Evolutionary conservation across 768 basidiomycete species (phyloP).

Genomic region (Crassisporium funariophilum): DNA sequence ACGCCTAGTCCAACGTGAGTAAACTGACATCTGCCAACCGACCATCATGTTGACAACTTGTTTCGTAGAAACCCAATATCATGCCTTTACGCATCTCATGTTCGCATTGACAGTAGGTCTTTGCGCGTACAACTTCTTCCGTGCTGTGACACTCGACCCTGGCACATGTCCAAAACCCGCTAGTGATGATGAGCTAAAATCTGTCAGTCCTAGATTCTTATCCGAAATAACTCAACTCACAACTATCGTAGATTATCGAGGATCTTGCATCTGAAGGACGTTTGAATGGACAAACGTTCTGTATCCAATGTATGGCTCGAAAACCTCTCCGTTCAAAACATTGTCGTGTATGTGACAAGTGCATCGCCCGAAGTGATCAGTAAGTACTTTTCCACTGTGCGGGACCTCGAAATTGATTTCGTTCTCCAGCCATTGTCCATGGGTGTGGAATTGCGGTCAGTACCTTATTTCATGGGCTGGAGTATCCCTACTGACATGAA

Average conservation of each 20-base stretch:
- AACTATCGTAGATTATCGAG: constrained; percentile 72
- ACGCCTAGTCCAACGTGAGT: constrained; percentile 70
- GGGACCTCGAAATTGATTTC: constrained; percentile 6
- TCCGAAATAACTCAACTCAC: neutral
- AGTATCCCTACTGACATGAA: neutral
- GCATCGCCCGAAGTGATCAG: constrained; percentile 92
- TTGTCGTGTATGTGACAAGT: constrained; percentile 89
- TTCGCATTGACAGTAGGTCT: constrained; percentile 72
- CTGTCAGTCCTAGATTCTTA: constrained; percentile 50
- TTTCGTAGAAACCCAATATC: constrained; percentile 69
- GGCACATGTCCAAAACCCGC: constrained; percentile 82
- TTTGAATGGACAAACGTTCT: constrained; percentile 95
- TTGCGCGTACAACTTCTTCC: constrained; percentile 91
- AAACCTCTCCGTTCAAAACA: constrained; percentile 95
- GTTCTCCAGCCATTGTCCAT: constrained; percentile 84
- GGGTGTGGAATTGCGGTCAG: constrained; percentile 98
- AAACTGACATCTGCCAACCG: neutral
- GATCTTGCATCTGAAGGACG: constrained; percentile 85
- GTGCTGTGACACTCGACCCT: constrained; percentile 84
- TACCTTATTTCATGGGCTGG: constrained; percentile 9
- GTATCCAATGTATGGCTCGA: constrained; percentile 92
- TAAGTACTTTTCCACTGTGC: constrained; percentile 41
- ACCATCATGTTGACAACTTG: neutral
- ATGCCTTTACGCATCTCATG: constrained; percentile 72
- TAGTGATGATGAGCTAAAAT: constrained; percentile 84